Evolutionary conservation across 176 grass and related monocot genomes (phyloP), one percentile per base, ranked within the genome.

Genomic region (Elymus sibiricus): DNA sequence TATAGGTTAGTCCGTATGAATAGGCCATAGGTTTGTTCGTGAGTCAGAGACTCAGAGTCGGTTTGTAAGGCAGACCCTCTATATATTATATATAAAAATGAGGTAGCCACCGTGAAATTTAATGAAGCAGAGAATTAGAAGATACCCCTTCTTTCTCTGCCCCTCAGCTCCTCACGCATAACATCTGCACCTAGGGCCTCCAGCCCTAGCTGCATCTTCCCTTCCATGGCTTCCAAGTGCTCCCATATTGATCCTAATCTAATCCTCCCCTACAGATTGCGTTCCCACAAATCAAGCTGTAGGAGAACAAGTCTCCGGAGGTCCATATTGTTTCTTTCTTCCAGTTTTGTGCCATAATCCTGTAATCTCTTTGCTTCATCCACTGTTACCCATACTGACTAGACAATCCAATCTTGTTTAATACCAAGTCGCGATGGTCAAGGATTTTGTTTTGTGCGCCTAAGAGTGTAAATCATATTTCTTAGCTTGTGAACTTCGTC

Each of bases 301-400:
- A 51, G 47, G 47, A 51, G 47, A 51, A 55, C 8, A 53, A 79
- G 40, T 14, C 40, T 81, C 25, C 46, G 31, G 44, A 67, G 59
- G 37, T 29, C 85, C 62, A 85, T 10, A 70, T 25, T 61, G 29
- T 81, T 76, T 80, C 19, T 88, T 91, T 85, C 6, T 29, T 85
- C 80, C 82, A 61, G 29, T 87, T 76, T 88, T 34, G 49, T 84
- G 24, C 17, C 17, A 22, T 60, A 81, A 76, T 61, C 17, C 9
- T 84, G 29, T 64, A 63, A 55, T 25, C 37, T 47, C 24, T 80
- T 80, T 84, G 49, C 32, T 21, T 77, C 82, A 81, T 85, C 29
- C 3, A 75, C 14, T 75, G 43, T 49, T 29, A 74, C 7, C 42
- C 42, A 39, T 7, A 53, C 79, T 46, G 39, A 82, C 37, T 62